Evolutionary conservation across 2,329 filamentous ascomycete genomes (phyloP).

Genomic region (Hypomyces rosellus): DNA sequence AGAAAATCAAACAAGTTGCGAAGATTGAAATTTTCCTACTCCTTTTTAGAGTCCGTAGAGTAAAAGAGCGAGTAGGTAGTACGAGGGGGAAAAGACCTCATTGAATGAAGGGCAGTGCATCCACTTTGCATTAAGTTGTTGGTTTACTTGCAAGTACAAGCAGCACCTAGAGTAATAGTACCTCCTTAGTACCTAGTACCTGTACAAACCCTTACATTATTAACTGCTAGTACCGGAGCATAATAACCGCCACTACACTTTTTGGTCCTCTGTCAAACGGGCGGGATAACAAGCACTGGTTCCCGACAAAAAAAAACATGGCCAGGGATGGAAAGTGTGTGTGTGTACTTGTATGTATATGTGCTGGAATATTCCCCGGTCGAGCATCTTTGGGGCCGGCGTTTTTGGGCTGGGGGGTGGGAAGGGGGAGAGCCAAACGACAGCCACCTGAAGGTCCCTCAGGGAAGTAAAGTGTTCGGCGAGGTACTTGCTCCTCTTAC

Average conservation of each 20-base stretch:
- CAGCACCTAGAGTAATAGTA: no score
- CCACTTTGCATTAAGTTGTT: not conserved
- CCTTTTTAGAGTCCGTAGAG: not conserved
- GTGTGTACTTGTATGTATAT: slow-evolving; percentile 1
- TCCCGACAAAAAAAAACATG: not conserved
- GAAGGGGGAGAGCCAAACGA: no score
- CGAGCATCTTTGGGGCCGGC: slow-evolving; percentile 4
- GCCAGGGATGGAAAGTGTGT: not conserved
- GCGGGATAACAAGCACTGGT: not conserved
- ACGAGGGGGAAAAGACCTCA: not conserved
- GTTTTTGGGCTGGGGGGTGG: not conserved
- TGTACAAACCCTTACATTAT: no score
- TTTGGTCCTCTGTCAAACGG: no score
- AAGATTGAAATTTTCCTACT: no score
- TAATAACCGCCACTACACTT: no score
- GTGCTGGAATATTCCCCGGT: slow-evolving; percentile 10
- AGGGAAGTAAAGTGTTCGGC: no score
- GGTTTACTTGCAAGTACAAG: not conserved
- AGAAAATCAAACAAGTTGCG: not conserved
- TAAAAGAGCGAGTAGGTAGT: not conserved
- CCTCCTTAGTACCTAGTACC: no score
- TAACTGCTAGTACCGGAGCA: no score
- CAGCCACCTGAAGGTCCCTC: no score
- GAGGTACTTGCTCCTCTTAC: no score
- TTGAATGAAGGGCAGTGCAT: not conserved